phyloP scores from a whole-genome alignment of 495 filamentous ascomycete species.

The Thozetella sp. region DNA sequence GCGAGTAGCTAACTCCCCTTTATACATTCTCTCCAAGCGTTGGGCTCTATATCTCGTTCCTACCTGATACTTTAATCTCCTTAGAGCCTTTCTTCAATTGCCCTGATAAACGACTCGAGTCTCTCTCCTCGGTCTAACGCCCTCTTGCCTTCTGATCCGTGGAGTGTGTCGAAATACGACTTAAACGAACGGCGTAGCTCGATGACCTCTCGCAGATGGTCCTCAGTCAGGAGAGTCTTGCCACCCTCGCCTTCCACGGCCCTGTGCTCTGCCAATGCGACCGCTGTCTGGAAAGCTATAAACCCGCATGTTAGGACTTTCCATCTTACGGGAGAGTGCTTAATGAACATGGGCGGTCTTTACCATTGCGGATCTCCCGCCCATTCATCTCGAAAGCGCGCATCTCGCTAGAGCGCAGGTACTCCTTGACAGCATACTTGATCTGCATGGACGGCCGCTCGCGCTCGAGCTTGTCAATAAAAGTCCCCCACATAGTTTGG shows the following conservation, averaged over 20 bases:
- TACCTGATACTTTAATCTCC: too few relatives aligned
- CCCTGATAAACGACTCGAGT: not conserved
- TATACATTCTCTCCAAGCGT: too few relatives aligned
- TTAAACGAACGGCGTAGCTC: slow-evolving; percentile 12
- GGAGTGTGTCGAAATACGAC: slow-evolving; percentile 13
- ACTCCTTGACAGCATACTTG: slow-evolving; percentile 3
- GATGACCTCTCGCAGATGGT: slow-evolving; percentile 12
- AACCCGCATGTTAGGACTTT: not conserved
- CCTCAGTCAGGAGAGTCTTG: slow-evolving; percentile 6
- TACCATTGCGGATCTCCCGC: slow-evolving; percentile 31
- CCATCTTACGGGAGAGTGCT: not conserved
- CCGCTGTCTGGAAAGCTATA: slow-evolving; percentile 36
- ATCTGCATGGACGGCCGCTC: slow-evolving; percentile 8
- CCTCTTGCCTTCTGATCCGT: not conserved
- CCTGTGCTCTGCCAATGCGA: slow-evolving; percentile 25
- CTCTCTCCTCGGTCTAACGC: not conserved
- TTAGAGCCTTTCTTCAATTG: not conserved
- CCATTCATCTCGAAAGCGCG: slow-evolving; percentile 30
- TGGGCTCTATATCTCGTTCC: too few relatives aligned
- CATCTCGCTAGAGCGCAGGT: slow-evolving; percentile 1
- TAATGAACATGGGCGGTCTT: not conserved
- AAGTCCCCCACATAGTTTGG: slow-evolving; percentile 11
- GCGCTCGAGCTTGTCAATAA: slow-evolving; percentile 12
- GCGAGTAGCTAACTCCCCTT: too few relatives aligned
- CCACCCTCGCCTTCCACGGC: slow-evolving; percentile 9